Percentiles rank a stretch among this genome's conserved stretches.
Conservation (phyloP, 495 filamentous ascomycete genomes). For the Lasiosphaeriaceae sp. region DNA sequence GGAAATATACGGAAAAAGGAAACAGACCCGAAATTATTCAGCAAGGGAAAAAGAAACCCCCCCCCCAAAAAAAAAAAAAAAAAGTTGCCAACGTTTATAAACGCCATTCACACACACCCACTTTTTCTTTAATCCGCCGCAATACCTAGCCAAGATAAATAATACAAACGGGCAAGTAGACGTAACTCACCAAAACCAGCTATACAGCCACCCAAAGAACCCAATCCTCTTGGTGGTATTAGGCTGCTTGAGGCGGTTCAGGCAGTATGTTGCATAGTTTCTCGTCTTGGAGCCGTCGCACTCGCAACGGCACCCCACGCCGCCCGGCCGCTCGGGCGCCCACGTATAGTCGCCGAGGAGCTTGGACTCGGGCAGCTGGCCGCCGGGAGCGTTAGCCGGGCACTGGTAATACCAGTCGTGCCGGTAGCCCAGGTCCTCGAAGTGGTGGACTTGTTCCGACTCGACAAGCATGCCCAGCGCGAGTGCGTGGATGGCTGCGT, state of each 20-base stretch:
- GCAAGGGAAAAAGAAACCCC: neutral
- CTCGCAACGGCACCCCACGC: constrained; percentile 43
- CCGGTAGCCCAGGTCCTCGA: constrained; percentile 50
- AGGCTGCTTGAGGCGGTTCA: constrained; percentile 34
- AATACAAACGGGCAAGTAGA: too few relatives aligned
- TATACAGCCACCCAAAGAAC: constrained; percentile 19
- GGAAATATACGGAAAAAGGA: too few relatives aligned
- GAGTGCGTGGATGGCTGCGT: constrained; percentile 51
- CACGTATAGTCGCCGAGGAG: constrained; percentile 23
- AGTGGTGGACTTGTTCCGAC: constrained; percentile 49
- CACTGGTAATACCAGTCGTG: constrained; percentile 48
- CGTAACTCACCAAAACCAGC: constrained; percentile 3
- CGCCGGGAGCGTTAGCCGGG: constrained; percentile 41
- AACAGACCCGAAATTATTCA: neutral
- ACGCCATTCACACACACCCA: neutral
- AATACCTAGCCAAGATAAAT: neutral
- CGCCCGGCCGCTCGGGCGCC: constrained; percentile 32
- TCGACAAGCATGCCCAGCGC: constrained; percentile 48
- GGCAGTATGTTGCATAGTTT: constrained; percentile 33
- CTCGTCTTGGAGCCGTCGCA: constrained; percentile 35
- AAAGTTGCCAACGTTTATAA: neutral
- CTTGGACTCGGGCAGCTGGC: constrained; percentile 33
- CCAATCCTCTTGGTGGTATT: constrained; percentile 26
- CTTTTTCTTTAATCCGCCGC: neutral
- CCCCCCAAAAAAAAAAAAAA: neutral